Evolutionary conservation across 2,329 filamentous ascomycete genomes (phyloP).

Genomic region (Aureobasidium namibiae): DNA sequence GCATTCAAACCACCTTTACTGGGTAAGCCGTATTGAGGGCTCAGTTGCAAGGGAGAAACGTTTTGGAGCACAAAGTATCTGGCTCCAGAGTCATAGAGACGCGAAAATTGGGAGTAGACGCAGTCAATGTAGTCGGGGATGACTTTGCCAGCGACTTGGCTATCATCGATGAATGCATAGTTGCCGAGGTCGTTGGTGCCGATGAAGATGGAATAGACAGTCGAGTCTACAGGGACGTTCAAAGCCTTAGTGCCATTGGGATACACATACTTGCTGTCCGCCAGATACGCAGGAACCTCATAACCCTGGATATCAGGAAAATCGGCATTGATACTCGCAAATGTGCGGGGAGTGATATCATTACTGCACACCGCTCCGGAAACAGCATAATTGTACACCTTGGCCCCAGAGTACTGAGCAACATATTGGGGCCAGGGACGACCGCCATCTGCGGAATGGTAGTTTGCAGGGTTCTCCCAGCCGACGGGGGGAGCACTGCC

Average conservation of each 20-base stretch:
- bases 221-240: slow-evolving; percentile 45
- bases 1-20: slow-evolving; percentile 35
- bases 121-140: slow-evolving; percentile 61
- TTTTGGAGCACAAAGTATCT: slow-evolving; percentile 68
- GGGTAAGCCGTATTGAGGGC: slow-evolving; percentile 55
- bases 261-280: slow-evolving; percentile 29
- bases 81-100: slow-evolving; percentile 57
- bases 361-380: slow-evolving; percentile 66
- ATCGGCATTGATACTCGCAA: slow-evolving; percentile 41
- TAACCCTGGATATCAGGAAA: slow-evolving; percentile 50
- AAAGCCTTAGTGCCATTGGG: slow-evolving; percentile 35
- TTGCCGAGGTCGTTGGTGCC: slow-evolving; percentile 71
- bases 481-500: slow-evolving; percentile 57
- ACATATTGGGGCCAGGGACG: slow-evolving; percentile 62
- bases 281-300: slow-evolving; percentile 40
- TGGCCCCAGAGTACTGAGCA: slow-evolving; percentile 48
- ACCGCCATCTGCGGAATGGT: slow-evolving; percentile 54
- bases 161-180: slow-evolving; percentile 57
- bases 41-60: slow-evolving; percentile 56
- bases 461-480: slow-evolving; percentile 37
- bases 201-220: slow-evolving; percentile 71
- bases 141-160: slow-evolving; percentile 50
- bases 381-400: slow-evolving; percentile 61
- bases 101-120: slow-evolving; percentile 55
- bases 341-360: slow-evolving; percentile 50